Evolutionary conservation across 257 asterid genomes (phyloP), one percentile per base, ranked within the genome.

Genomic region (Jacaranda copaia): DNA sequence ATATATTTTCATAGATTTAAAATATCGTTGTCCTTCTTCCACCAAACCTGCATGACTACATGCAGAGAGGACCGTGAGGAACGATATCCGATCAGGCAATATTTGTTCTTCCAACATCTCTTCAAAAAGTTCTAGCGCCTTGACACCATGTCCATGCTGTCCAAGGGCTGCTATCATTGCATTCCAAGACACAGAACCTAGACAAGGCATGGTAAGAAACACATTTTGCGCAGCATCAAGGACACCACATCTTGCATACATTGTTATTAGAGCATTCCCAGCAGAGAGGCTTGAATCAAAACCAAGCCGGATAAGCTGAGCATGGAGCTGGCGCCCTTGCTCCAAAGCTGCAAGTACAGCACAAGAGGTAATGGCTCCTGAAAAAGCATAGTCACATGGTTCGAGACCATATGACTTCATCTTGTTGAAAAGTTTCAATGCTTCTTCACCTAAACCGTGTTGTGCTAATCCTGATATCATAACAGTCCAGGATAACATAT

Each of bases 141-240:
- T 49, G 20, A 55, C 77, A 51, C 93, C 93, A 49, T 83, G 91
- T 25, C 96, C 93, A 73, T 90, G 93, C 49, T 88, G 96, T 58
- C 92, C 96, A 46, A 88, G 73, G 62, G 93, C 96, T 38, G 96
- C 89, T 64, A 90, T 82, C 87, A 90, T 88, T 5, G 96, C 93
- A 80, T 90, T 90, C 96, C 96, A 90, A 72, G 96, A 90, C 35
- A 90, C 91, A 4, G 91, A 77, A 80, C 88, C 96, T 71, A 87
- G 68, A 75, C 73, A 85, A 71, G 92, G 88, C 92, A 88, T 84
- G 25, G 87, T 81, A 62, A 79, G 81, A 70, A 90, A 90, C 75
- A 82, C 72, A 5, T 10, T 46, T 7, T 74, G 78, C 36, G 93
- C 92, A 48, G 82, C 89, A 73, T 88, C 87, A 65, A 90, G 87